Evolutionary conservation across 352 stramenopile genomes (phyloP), one percentile per base, ranked within the genome.

Genomic region (Phytopythium vexans): DNA sequence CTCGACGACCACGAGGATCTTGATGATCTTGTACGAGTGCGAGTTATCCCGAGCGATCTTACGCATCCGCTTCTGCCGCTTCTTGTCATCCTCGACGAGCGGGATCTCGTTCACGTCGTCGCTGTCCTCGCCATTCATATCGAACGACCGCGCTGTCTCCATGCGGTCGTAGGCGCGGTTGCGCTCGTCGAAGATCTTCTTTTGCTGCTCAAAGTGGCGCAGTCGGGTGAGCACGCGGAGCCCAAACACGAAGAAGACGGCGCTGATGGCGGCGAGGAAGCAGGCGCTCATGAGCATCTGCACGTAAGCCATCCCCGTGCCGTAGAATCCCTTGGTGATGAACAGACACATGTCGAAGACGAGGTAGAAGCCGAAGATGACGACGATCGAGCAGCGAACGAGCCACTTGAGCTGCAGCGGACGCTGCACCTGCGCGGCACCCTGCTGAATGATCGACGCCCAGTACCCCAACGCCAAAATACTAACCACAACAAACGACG

Each of bases 211-310:
- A 36, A 62, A 69, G 10, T 53, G 49, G 15, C 44, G 51, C 14
- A 76, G 27, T 10, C 68, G 64, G 6, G 52, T 59, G 9, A 68
- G 49, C 35, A 77, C 62, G 3, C 58, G 68, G 33, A 71, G 35
- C 3, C 68, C 68, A 40, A 69, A 77, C 16, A 73, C 52, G 8
- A 71, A 43, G 36, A 73, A 74, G 32, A 57, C 56, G 27, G 45
- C 59, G 42, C 60, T 71, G 61, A 77, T 72, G 31, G 40, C 56
- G 8, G 56, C 53, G 6, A 77, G 61, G 40, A 72, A 58, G 37
- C 49, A 52, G 1, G 64, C 55, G 36, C 63, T 70, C 9, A 61
- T 42, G 34, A 62, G 40, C 31, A 72, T 50, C 41, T 71, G 64
- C 45, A 77, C 51, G 52, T 70, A 72, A 8, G 53, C 34, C 35